Evolutionary conservation across 2,329 filamentous ascomycete genomes (phyloP).

Genomic region (Exophiala spinifera): DNA sequence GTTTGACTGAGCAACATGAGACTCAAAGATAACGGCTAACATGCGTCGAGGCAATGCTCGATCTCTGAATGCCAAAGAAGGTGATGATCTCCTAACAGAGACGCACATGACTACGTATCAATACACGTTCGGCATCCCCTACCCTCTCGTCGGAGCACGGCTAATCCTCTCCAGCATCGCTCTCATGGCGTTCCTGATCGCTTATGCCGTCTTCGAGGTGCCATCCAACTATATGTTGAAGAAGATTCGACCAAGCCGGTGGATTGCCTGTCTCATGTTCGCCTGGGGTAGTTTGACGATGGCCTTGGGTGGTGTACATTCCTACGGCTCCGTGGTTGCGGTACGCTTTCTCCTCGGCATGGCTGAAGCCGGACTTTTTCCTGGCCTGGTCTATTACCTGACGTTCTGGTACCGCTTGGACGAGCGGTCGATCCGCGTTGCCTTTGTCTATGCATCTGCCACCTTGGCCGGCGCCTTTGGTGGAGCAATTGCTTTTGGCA

Average conservation of each 20-base stretch:
- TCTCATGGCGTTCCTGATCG: conserved; percentile 48
- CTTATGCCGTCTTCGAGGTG: conserved; percentile 50
- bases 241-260: conserved; percentile 32
- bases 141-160: too few species aligned
- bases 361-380: conserved; percentile 53
- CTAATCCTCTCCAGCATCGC: conserved; percentile 58
- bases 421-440: conserved; percentile 59
- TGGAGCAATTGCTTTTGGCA: conserved; percentile 39
- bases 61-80: conserved; percentile 59
- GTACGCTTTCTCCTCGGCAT: conserved; percentile 50
- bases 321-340: conserved; percentile 44
- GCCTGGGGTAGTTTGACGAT: conserved; percentile 50
- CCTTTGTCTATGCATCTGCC: conserved; percentile 52
- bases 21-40: too few species aligned
- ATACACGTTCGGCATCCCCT: too few species aligned
- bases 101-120: conserved; percentile 62
- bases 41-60: conserved; percentile 65
- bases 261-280: conserved; percentile 51
- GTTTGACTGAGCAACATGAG: too few species aligned
- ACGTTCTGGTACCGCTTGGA: conserved; percentile 57
- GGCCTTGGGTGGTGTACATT: conserved; percentile 45
- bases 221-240: conserved; percentile 51
- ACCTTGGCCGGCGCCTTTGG: conserved; percentile 55
- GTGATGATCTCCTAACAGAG: conserved; percentile 61
- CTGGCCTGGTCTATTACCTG: conserved; percentile 45